phyloP scores from a whole-genome alignment of 2,329 filamentous ascomycete species.

The Ophiostoma novo-ulmi region DNA sequence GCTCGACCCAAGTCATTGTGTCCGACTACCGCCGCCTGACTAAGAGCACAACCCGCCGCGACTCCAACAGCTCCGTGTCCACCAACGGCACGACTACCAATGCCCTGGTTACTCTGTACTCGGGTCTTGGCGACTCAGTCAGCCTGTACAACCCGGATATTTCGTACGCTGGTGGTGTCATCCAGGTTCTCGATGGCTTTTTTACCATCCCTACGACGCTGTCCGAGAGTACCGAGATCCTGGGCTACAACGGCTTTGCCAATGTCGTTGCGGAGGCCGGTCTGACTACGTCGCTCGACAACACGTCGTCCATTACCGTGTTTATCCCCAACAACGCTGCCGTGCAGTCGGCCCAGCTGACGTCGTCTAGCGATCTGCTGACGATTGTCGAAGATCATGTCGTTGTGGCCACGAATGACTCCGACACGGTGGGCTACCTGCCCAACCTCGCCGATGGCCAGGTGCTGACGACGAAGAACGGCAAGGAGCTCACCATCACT shows the following conservation, averaged over 20 bases:
- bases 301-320: constrained; percentile 25
- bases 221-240: constrained; percentile 20
- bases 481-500: constrained; percentile 23
- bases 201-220: constrained; percentile 24
- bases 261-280: constrained; percentile 20
- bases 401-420: constrained; percentile 14
- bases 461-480: constrained; percentile 23
- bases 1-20: constrained; percentile 25
- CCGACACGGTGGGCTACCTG: constrained; percentile 22
- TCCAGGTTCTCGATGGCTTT: constrained; percentile 25
- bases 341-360: constrained; percentile 22
- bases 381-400: constrained; percentile 23
- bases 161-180: constrained; percentile 18
- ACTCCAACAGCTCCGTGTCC: constrained; percentile 16
- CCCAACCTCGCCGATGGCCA: constrained; percentile 24
- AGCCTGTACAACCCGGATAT: constrained; percentile 25
- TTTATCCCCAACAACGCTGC: constrained; percentile 26
- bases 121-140: constrained; percentile 23
- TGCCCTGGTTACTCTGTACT: constrained; percentile 24
- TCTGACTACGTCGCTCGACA: constrained; percentile 21
- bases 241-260: constrained; percentile 24
- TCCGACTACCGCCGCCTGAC: constrained; percentile 23
- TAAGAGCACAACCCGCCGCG: constrained; percentile 1
- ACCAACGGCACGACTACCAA: constrained; percentile 20
- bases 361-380: constrained; percentile 15